These are phyloP conservation scores for Irineochytrium annulatum DNA, from an alignment of 192 early-diverging fungal species.

Conservation along the genomic window DNA sequence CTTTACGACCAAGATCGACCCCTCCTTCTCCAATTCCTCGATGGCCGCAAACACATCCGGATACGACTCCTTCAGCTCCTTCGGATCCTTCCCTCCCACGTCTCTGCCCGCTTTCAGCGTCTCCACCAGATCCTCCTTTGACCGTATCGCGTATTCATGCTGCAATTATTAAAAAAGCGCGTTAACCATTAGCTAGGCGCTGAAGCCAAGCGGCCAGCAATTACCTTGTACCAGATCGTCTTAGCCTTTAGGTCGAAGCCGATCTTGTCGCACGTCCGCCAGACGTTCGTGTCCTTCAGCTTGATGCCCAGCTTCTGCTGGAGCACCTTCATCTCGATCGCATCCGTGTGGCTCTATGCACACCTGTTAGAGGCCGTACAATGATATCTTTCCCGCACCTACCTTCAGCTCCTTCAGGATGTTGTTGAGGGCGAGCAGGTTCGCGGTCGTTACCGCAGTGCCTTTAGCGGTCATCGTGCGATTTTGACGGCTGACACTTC, in stretches of 20 bases:
- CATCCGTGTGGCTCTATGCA: too few relatives aligned
- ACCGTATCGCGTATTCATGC: slow-evolving; percentile 15
- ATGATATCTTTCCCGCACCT: too few relatives aligned
- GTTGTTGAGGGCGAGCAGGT: too few relatives aligned
- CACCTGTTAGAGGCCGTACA: too few relatives aligned
- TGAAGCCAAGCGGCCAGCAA: too few relatives aligned
- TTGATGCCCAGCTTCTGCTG: neutral
- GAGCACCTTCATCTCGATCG: too few relatives aligned
- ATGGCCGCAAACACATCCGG: slow-evolving; percentile 37
- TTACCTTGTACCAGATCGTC: slow-evolving; percentile 69
- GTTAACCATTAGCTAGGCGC: too few relatives aligned
- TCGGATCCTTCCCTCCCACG: slow-evolving; percentile 66
- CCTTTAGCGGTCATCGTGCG: too few relatives aligned
- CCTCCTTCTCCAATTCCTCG: slow-evolving; percentile 52
- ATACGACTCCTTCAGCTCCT: slow-evolving; percentile 73
- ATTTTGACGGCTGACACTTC: too few relatives aligned
- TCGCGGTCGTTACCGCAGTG: too few relatives aligned
- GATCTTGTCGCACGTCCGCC: slow-evolving; percentile 47
- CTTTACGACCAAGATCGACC: slow-evolving; percentile 58
- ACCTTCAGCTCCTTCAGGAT: too few relatives aligned
- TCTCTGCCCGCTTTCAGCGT: slow-evolving; percentile 53
- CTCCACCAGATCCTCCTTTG: slow-evolving; percentile 65
- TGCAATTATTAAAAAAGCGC: too few relatives aligned
- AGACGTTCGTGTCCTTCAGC: neutral
- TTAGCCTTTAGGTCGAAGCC: slow-evolving; percentile 47